Evolutionary conservation across 2,329 filamentous ascomycete species (phyloP).

Genomic region (Ophiocordyceps camponoti-rufipedis): DNA sequence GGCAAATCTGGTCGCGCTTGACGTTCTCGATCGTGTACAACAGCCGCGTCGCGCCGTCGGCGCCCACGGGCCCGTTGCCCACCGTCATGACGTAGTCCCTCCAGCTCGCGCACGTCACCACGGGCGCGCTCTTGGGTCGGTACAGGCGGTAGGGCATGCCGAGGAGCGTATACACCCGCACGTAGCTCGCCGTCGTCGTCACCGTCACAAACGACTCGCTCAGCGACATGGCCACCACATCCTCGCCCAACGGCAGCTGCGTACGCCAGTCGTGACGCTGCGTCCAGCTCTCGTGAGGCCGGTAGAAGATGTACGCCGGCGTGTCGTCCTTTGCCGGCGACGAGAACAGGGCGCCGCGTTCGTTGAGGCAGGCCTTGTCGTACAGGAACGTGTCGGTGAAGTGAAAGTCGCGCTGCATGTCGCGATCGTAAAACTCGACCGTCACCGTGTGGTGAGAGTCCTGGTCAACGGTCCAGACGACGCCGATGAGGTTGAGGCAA

Average conservation of each 20-base stretch:
- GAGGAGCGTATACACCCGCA: slow-evolving; percentile 83
- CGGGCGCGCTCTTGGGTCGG: slow-evolving; percentile 74
- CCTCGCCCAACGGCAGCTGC: slow-evolving; percentile 70
- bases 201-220: slow-evolving; percentile 84
- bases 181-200: slow-evolving; percentile 71
- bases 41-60: slow-evolving; percentile 60
- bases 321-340: slow-evolving; percentile 49
- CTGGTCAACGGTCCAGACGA: slow-evolving; percentile 94
- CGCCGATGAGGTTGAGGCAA: slow-evolving; percentile 81
- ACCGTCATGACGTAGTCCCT: slow-evolving; percentile 92
- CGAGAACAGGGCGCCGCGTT: slow-evolving; percentile 72
- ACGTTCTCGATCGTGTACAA: slow-evolving; percentile 90
- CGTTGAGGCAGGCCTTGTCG: slow-evolving; percentile 84
- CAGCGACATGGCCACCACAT: slow-evolving; percentile 72
- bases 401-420: slow-evolving; percentile 83
- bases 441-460: slow-evolving; percentile 87
- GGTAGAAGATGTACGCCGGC: slow-evolving; percentile 79
- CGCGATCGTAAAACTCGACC: slow-evolving; percentile 93
- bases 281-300: slow-evolving; percentile 95
- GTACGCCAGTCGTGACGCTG: slow-evolving; percentile 80
- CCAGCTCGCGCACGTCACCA: slow-evolving; percentile 88
- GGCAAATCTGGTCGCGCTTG: slow-evolving; percentile 82
- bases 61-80: slow-evolving; percentile 73
- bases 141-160: slow-evolving; percentile 81
- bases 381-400: slow-evolving; percentile 94